Evolutionary conservation across 225 moss, liverwort and hornwort species (phyloP).

Genomic region (Ulota crispa): DNA sequence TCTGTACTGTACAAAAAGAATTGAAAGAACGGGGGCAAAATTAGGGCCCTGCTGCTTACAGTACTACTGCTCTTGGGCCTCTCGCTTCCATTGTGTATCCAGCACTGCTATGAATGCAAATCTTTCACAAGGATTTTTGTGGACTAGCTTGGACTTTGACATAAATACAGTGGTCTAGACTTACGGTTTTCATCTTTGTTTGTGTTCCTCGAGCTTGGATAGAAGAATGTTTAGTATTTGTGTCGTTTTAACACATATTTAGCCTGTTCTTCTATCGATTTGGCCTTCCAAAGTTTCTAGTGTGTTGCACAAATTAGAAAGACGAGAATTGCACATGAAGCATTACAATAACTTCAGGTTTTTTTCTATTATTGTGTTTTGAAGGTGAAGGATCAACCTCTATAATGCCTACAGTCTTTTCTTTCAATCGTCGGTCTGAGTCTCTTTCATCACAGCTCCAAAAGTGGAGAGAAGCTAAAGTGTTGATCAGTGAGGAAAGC

Average conservation of each 20-base stretch:
- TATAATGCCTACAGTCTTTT: background rate
- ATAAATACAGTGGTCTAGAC: background rate
- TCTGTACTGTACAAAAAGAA: constrained; percentile 39
- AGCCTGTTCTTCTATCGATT: background rate
- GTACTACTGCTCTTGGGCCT: background rate
- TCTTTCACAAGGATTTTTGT: constrained; percentile 31
- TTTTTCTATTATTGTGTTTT: background rate
- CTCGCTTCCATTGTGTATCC: constrained; percentile 11
- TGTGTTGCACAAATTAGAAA: background rate
- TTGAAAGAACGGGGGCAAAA: constrained; percentile 31
- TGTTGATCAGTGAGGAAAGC: background rate
- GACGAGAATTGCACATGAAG: background rate
- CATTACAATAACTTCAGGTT: background rate
- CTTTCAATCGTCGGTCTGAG: background rate
- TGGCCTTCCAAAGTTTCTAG: background rate
- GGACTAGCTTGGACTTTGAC: background rate
- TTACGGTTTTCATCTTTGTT: background rate
- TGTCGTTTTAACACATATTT: background rate
- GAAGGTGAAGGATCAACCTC: background rate
- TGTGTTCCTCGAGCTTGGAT: background rate
- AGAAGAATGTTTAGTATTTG: background rate
- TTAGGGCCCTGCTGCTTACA: constrained; percentile 30
- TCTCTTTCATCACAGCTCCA: background rate
- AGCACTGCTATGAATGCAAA: constrained; percentile 31
- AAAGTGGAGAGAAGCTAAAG: background rate